phyloP scores from a whole-genome alignment of 345 rosid genomes.

The Jatropha curcas region DNA sequence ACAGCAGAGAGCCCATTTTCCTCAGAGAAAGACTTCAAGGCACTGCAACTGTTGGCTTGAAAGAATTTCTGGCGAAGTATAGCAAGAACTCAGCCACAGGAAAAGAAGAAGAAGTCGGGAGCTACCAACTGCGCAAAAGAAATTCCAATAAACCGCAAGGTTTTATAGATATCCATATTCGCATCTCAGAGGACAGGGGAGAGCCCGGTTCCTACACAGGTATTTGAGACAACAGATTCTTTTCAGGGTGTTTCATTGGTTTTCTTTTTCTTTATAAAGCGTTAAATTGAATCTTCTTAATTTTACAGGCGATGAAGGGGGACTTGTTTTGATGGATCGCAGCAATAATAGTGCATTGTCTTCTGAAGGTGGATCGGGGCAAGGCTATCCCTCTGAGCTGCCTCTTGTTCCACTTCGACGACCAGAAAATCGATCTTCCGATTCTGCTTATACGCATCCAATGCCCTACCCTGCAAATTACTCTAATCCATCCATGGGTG shows the following conservation, averaged over 20 bases:
- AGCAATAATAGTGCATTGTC: constrained; percentile 27
- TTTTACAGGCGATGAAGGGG: constrained; percentile 33
- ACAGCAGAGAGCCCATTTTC: constrained; percentile 86
- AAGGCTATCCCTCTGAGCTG: constrained; percentile 20
- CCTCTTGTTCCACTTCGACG: constrained; percentile 22
- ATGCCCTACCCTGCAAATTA: constrained; percentile 31
- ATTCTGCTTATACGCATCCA: constrained; percentile 28
- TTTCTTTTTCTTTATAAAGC: no score
- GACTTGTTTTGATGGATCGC: constrained; percentile 42
- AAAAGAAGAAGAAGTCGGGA: constrained; percentile 56
- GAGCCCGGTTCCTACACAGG: constrained; percentile 43
- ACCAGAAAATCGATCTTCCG: constrained; percentile 32
- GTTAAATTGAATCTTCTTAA: neutral
- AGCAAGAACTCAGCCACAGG: constrained; percentile 25
- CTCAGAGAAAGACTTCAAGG: constrained; percentile 79
- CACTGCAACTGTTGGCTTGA: constrained; percentile 62
- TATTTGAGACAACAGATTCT: no score
- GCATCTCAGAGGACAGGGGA: constrained; percentile 50
- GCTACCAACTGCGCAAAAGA: constrained; percentile 75
- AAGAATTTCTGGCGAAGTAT: constrained; percentile 60
- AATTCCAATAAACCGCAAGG: constrained; percentile 70
- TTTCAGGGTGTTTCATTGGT: no score
- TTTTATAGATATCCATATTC: constrained; percentile 74
- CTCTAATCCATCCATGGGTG: constrained; percentile 20
- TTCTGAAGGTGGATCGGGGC: constrained; percentile 28